phyloP scores from a whole-genome alignment of 306 rosid genomes.

The Sphenostylis stenocarpa region DNA sequence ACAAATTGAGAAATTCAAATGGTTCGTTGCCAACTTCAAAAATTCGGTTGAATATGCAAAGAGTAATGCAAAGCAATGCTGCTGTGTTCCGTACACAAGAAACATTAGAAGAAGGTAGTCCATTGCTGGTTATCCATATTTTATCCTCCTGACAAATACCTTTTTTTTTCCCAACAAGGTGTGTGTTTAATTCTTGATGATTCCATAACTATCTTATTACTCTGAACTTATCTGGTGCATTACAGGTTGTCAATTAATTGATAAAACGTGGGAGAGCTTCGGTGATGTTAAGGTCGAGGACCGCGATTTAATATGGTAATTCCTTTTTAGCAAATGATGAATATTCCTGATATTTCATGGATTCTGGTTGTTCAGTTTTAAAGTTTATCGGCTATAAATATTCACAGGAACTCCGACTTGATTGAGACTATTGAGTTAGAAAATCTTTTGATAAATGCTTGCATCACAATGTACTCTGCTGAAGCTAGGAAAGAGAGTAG shows the following conservation, averaged over 20 bases:
- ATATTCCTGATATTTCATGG: not conserved
- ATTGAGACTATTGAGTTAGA: slow-evolving; percentile 86
- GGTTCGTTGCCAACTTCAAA: slow-evolving; percentile 82
- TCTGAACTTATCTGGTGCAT: slow-evolving; percentile 5
- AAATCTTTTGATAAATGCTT: slow-evolving; percentile 89
- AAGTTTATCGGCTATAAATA: slow-evolving; percentile 1
- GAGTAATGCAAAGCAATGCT: slow-evolving; percentile 94
- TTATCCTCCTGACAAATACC: not conserved
- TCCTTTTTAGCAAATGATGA: not conserved
- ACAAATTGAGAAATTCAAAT: slow-evolving; percentile 84
- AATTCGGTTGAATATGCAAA: slow-evolving; percentile 92
- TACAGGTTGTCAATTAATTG: slow-evolving; percentile 72
- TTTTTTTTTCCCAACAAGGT: not conserved
- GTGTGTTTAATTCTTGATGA: not conserved
- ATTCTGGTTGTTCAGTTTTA: not conserved
- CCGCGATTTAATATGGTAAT: slow-evolving; percentile 77
- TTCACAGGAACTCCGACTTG: slow-evolving; percentile 81
- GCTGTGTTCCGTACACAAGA: slow-evolving; percentile 99
- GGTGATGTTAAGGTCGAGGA: slow-evolving; percentile 70
- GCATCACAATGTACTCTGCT: slow-evolving; percentile 89
- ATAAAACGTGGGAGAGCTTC: slow-evolving; percentile 75
- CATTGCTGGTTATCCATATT: not conserved
- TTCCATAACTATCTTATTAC: not conserved
- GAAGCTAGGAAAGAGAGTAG: slow-evolving; percentile 97
- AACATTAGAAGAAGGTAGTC: slow-evolving; percentile 82